Conservation (phyloP, 176 grass and related monocot genomes). For the Aegilops longissima region DNA sequence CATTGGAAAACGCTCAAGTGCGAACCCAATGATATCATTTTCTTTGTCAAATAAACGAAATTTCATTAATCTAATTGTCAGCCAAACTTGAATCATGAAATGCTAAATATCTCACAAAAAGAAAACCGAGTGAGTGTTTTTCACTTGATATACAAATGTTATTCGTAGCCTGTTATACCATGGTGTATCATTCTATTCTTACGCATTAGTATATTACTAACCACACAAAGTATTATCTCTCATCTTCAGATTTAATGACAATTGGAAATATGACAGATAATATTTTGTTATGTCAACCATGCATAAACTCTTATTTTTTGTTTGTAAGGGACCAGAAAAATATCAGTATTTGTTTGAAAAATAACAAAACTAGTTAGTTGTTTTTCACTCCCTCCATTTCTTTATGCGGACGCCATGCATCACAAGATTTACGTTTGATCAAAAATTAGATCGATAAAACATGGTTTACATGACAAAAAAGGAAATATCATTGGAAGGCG, state of each 20-base stretch:
- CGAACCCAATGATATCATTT: background rate
- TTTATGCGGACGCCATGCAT: background rate
- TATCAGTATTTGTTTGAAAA: no score
- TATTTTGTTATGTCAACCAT: background rate
- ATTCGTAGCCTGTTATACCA: background rate
- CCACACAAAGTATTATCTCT: background rate
- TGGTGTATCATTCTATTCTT: background rate
- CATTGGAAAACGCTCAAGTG: background rate
- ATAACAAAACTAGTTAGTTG: background rate
- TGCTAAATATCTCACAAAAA: background rate
- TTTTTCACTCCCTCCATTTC: background rate
- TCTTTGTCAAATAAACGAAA: background rate
- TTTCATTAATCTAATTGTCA: background rate
- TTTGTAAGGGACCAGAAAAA: no score
- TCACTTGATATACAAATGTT: background rate
- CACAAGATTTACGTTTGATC: conserved; percentile 5
- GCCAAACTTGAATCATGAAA: conserved; percentile 14
- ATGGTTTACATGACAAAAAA: background rate
- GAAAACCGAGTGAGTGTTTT: background rate
- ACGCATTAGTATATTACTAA: background rate
- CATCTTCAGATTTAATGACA: background rate
- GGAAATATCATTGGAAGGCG: background rate
- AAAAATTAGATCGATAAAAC: background rate
- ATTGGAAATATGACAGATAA: background rate
- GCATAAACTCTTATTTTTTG: background rate